Conservation (phyloP, 1,284 basidiomycete genomes). For the Phellopilus nigrolimitatus region DNA sequence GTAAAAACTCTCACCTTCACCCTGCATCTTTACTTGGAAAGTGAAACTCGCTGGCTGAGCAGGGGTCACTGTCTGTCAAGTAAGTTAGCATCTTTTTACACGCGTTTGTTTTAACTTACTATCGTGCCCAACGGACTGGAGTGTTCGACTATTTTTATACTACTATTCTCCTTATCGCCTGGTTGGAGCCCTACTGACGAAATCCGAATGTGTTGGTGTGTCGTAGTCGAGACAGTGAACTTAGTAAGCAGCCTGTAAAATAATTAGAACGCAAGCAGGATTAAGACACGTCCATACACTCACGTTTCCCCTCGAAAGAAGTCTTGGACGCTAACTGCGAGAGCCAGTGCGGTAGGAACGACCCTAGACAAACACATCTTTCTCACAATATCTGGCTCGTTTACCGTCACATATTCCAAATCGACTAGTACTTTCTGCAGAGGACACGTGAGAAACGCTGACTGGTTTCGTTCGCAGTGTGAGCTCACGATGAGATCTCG, state of each 20-base stretch:
- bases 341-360: slow-evolving; percentile 63
- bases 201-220: slow-evolving; percentile 67
- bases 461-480: neutral
- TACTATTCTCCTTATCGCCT: slow-evolving; percentile 38
- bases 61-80: slow-evolving; percentile 60
- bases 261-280: slow-evolving; percentile 14
- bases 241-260: slow-evolving; percentile 64
- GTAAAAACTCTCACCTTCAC: slow-evolving; percentile 44
- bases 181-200: slow-evolving; percentile 49
- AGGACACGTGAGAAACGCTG: neutral
- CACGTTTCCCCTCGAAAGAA: slow-evolving; percentile 73
- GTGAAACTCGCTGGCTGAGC: slow-evolving; percentile 65
- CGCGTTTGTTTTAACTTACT: neutral
- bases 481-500: slow-evolving; percentile 3
- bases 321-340: slow-evolving; percentile 82
- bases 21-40: slow-evolving; percentile 55
- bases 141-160: slow-evolving; percentile 40
- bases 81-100: neutral
- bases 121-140: neutral
- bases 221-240: slow-evolving; percentile 73
- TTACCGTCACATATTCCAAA: slow-evolving; percentile 56
- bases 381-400: slow-evolving; percentile 49
- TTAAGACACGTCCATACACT: slow-evolving; percentile 22
- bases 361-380: slow-evolving; percentile 46
- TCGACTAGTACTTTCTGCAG: slow-evolving; percentile 56